Base-by-base conservation (phyloP, 441 rosid species). In the Omphalea diandra region DNA sequence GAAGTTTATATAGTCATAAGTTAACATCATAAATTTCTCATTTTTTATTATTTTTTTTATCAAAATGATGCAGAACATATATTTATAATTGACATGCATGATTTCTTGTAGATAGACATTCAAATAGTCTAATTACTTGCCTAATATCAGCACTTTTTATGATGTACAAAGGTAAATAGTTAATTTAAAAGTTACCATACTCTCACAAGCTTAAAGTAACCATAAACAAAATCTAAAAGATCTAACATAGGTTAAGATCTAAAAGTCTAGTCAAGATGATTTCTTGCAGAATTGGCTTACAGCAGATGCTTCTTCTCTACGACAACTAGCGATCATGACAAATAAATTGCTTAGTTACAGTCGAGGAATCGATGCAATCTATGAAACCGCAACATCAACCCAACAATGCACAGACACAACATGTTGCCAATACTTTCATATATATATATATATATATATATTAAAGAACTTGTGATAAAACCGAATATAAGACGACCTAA, bases 311-410 rank as follows among this genome's bases (percentile, higher is more conserved):
- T 27, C 57, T 54, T 54, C 76, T 62, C 1, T 12, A 58, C 26
- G 33, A 24, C 58, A 53, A 53, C 58, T 26, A 53, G 0, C n/a
- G 36, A 5, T 63, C 49, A 44, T 44, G 67, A 20, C 63, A 54
- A 70, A 7, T 1, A 32, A 7, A 49, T 61, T 2, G 49, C 90
- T 64, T 74, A 5, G 86, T 76, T 68, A 65, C 67, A 41, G 75
- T 71, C 88, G 81, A 72, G 38, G 50, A 58, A 60, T 80, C 86
- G 87, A 82, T 86, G 71, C 35, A 63, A 75, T 49, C 65, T 59
- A 86, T 76, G 90, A 49, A 67, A 20, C 50, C 27, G n/a, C n/a
- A 72, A 76, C 77, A 63, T 75, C 77, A 66, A 66, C 78, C 69
- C 84, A 84, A 73, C 77, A 80, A 68, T 63, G 80, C 46, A 60